These are phyloP conservation scores for Yamadazyma atmosphaerica DNA, from an alignment of 1,139 yeast genomes.

Conservation along the genomic window DNA sequence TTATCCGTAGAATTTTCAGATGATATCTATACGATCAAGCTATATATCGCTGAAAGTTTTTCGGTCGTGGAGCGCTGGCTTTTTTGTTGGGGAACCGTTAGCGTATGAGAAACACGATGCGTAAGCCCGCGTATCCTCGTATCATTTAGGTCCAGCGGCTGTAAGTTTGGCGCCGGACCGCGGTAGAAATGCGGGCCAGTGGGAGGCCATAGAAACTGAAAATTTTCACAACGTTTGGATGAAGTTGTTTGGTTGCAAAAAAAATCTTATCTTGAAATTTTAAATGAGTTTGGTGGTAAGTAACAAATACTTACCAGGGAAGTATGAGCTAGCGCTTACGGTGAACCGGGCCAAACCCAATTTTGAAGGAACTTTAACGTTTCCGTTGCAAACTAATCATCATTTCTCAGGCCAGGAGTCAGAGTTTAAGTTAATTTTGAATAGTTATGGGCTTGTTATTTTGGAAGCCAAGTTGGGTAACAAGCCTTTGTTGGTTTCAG, in stretches of 20 bases:
- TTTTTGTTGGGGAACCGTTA: constrained; percentile 7
- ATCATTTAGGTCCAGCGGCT: too few relatives aligned
- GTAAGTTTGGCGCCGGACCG: not conserved
- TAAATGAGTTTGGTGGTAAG: constrained; percentile 3
- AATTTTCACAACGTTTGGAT: not conserved
- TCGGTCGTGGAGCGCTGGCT: not conserved
- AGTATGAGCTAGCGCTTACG: constrained; percentile 7
- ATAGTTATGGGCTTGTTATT: constrained; percentile 13
- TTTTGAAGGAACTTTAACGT: constrained; percentile 9
- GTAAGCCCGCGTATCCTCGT: not conserved
- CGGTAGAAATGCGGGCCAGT: not conserved
- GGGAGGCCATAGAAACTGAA: not conserved
- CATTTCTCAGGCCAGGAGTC: constrained; percentile 1
- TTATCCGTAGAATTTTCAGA: too few relatives aligned
- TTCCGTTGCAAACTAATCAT: constrained; percentile 3
- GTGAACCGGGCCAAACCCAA: constrained; percentile 12
- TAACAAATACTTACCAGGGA: constrained; percentile 12
- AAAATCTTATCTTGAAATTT: too few relatives aligned
- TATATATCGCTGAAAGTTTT: constrained; percentile 3
- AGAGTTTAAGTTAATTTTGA: constrained; percentile 8
- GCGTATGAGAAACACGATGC: constrained; percentile 1
- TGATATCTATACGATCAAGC: not conserved
- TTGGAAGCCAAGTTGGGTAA: constrained; percentile 13
- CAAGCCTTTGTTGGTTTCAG: constrained; percentile 6
- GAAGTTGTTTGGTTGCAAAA: constrained; percentile 7